Conservation (phyloP, 495 filamentous ascomycete genomes). For the Choiromyces venosus region DNA sequence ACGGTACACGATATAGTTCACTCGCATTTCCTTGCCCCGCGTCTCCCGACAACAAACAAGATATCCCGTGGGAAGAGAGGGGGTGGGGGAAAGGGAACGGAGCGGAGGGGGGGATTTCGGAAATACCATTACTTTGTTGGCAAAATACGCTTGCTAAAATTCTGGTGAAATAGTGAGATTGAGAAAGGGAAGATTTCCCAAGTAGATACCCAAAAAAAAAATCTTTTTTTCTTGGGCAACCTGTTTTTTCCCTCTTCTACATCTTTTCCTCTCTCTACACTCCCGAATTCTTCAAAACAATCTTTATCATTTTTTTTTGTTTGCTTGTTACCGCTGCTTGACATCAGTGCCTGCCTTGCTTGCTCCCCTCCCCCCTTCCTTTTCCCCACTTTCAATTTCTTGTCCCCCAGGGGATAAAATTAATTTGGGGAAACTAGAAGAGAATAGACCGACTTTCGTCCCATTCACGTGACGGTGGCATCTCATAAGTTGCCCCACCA, state of each 20-base stretch:
- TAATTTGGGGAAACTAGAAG: neutral
- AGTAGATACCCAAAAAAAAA: neutral
- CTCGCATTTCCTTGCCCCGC: slow-evolving; percentile 23
- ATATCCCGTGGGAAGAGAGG: slow-evolving; percentile 13
- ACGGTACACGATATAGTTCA: slow-evolving; percentile 30
- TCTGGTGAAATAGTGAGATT: neutral
- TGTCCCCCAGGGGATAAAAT: neutral
- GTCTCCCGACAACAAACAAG: slow-evolving; percentile 10
- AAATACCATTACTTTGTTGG: neutral
- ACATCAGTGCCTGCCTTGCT: neutral
- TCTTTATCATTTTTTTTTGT: neutral
- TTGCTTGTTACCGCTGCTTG: neutral
- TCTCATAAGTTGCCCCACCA: slow-evolving; percentile 34
- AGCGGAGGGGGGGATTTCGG: slow-evolving; percentile 4
- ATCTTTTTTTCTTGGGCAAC: neutral
- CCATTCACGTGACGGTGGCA: slow-evolving; percentile 31
- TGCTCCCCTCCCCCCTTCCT: neutral
- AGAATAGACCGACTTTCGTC: neutral
- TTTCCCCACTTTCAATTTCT: neutral
- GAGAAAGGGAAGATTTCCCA: neutral
- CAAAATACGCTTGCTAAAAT: neutral
- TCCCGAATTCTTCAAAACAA: slow-evolving; percentile 2
- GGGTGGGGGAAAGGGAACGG: slow-evolving; percentile 9
- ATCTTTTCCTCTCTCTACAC: neutral
- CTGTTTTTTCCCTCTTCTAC: too few relatives aligned